Conservation (phyloP, 257 asterid genomes). For the Craterostigma plantagineum region DNA sequence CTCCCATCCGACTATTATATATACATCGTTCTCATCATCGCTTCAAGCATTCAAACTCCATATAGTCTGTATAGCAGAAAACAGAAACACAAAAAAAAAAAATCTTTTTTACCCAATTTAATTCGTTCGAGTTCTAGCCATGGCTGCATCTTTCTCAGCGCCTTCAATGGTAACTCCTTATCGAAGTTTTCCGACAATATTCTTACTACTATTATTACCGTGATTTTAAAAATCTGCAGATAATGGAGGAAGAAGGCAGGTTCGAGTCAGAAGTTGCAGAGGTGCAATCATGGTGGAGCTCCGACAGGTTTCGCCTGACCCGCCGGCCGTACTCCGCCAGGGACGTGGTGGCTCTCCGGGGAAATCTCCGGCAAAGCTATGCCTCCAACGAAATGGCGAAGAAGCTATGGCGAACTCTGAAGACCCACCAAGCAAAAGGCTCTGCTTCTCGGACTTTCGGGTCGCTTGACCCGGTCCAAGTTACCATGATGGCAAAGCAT, state of each 20-base stretch:
- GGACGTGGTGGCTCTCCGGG: slow-evolving; percentile 83
- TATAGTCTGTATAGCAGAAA: too few relatives aligned
- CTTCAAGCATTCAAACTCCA: too few relatives aligned
- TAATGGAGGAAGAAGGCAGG: slow-evolving; percentile 88
- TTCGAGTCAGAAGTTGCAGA: slow-evolving; percentile 80
- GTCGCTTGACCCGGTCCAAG: slow-evolving; percentile 93
- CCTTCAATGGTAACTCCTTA: slow-evolving; percentile 61
- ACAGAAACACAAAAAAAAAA: not conserved
- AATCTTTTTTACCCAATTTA: not conserved
- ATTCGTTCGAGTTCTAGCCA: slow-evolving; percentile 37
- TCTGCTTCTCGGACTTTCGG: slow-evolving; percentile 92
- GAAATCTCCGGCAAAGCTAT: slow-evolving; percentile 53
- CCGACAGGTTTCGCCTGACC: slow-evolving; percentile 70
- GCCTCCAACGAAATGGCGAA: slow-evolving; percentile 77
- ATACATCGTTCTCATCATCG: too few relatives aligned
- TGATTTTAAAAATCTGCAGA: slow-evolving; percentile 19
- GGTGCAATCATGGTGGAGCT: slow-evolving; percentile 96
- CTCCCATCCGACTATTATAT: too few relatives aligned
- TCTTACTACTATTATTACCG: not conserved
- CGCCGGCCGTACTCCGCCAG: slow-evolving; percentile 85
- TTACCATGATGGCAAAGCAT: slow-evolving; percentile 92
- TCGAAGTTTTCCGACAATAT: not conserved
- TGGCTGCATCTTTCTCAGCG: slow-evolving; percentile 79
- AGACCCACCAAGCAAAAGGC: slow-evolving; percentile 72
- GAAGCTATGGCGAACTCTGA: slow-evolving; percentile 90